Evolutionary conservation across 2,329 filamentous ascomycete genomes (phyloP).

Genomic region (Reticulascus tulasneorum): DNA sequence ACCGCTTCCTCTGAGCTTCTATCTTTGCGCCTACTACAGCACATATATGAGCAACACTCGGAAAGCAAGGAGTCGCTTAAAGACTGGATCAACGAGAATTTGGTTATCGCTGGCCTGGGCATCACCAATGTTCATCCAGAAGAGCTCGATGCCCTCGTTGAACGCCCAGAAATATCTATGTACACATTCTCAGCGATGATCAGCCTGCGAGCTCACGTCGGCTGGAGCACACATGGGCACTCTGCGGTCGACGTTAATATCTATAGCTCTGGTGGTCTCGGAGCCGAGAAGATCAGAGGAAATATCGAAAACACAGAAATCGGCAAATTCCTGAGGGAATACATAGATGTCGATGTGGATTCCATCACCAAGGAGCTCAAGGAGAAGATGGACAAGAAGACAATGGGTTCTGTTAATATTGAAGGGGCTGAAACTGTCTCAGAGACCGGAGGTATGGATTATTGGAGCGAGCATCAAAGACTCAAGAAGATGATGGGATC

Average conservation of each 20-base stretch:
- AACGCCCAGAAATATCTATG: slow-evolving; percentile 50
- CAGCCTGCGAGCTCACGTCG: slow-evolving; percentile 80
- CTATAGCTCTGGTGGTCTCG: slow-evolving; percentile 71
- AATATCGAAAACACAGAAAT: slow-evolving; percentile 96
- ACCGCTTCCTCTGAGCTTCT: slow-evolving; percentile 77
- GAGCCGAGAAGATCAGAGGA: slow-evolving; percentile 63
- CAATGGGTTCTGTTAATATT: slow-evolving; percentile 6
- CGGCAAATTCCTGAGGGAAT: slow-evolving; percentile 74
- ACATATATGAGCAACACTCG: slow-evolving; percentile 43
- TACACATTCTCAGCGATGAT: slow-evolving; percentile 77
- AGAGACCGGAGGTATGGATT: slow-evolving; percentile 3
- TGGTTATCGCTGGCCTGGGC: slow-evolving; percentile 69
- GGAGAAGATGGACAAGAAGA: slow-evolving; percentile 40
- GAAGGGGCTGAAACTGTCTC: slow-evolving; percentile 1
- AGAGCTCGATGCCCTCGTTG: slow-evolving; percentile 66
- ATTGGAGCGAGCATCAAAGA: slow-evolving; percentile 6
- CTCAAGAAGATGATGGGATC: too few species aligned
- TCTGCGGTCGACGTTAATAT: slow-evolving; percentile 94
- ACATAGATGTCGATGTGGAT: slow-evolving; percentile 75
- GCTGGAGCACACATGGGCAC: slow-evolving; percentile 94
- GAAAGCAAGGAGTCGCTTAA: slow-evolving; percentile 38
- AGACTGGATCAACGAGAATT: slow-evolving; percentile 62
- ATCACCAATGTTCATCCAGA: slow-evolving; percentile 67
- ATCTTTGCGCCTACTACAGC: slow-evolving; percentile 54
- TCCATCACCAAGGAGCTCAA: slow-evolving; percentile 72